A percentile compares a stretch with the other conserved stretches of the same genome.
These are phyloP conservation scores for Neurospora sp. DNA, from an alignment of 495 filamentous ascomycete species.

Conservation along the genomic window DNA sequence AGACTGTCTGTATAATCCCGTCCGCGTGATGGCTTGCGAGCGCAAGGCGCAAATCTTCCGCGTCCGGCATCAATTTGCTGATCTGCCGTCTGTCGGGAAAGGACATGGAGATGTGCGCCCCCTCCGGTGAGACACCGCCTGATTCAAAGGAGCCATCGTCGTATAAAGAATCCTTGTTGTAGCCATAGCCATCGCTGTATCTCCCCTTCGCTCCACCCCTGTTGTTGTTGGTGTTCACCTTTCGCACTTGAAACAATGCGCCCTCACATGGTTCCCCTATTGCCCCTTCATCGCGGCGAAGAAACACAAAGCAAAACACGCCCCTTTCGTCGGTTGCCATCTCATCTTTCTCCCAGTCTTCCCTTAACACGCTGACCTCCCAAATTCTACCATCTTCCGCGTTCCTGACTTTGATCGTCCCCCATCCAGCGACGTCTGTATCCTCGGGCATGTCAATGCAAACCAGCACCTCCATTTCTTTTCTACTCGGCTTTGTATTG, in stretches of 20 bases:
- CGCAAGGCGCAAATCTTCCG: background rate
- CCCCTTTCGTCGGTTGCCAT: background rate
- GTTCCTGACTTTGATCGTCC: background rate
- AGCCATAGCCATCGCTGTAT: background rate
- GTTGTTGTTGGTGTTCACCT: background rate
- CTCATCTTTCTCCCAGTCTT: background rate
- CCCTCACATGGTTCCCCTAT: accelerated
- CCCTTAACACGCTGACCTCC: background rate
- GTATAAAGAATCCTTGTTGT: background rate
- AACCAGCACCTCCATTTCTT: constrained; percentile 10
- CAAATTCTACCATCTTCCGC: background rate
- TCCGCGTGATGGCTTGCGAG: background rate
- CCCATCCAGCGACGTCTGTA: background rate
- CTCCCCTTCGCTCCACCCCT: background rate
- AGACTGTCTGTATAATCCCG: constrained; percentile 5
- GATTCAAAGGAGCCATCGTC: background rate
- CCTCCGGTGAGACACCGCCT: background rate
- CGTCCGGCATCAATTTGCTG: background rate
- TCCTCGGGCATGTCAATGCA: constrained; percentile 6
- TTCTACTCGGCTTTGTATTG: constrained; percentile 14
- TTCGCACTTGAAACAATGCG: background rate
- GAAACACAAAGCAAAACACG: background rate
- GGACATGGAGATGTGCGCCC: background rate
- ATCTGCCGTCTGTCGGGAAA: background rate
- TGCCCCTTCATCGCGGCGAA: background rate